Percentiles rank a stretch among this genome's conserved stretches.
phyloP scores from a whole-genome alignment of 441 rosid species.

The Brassica hybrid region DNA sequence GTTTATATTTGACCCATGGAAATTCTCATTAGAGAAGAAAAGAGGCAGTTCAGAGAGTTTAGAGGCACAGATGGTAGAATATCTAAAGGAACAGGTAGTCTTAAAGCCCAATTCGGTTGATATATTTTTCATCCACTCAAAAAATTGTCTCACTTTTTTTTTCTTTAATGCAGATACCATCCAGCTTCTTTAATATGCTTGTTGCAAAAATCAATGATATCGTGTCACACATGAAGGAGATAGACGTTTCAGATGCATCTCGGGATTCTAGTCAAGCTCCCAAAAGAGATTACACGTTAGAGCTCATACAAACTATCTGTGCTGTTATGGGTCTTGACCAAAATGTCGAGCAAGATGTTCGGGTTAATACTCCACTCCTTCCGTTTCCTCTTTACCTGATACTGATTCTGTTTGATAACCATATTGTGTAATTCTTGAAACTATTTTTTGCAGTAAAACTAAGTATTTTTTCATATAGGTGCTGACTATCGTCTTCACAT shows the following conservation, averaged over 20 bases:
- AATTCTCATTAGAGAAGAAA: slow-evolving; percentile 64
- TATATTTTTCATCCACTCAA: slow-evolving; percentile 18
- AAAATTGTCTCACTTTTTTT: slow-evolving; percentile 20
- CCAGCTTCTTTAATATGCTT: slow-evolving; percentile 76
- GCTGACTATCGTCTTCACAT: slow-evolving; percentile 13
- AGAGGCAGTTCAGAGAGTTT: slow-evolving; percentile 64
- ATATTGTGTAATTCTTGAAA: slow-evolving; percentile 19
- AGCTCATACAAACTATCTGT: slow-evolving; percentile 79
- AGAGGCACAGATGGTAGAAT: slow-evolving; percentile 67
- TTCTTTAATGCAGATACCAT: slow-evolving; percentile 60
- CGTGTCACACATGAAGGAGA: slow-evolving; percentile 59
- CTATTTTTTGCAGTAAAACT: slow-evolving; percentile 7
- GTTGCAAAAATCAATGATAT: slow-evolving; percentile 73
- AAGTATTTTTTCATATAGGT: background rate
- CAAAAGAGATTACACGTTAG: slow-evolving; percentile 71
- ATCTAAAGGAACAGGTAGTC: slow-evolving; percentile 76
- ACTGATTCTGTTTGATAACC: slow-evolving; percentile 17
- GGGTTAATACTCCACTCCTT: slow-evolving; percentile 51
- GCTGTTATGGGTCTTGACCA: slow-evolving; percentile 90
- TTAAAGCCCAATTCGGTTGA: slow-evolving; percentile 8
- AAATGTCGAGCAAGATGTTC: slow-evolving; percentile 83
- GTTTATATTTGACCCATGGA: slow-evolving; percentile 92
- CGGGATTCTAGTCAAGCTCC: slow-evolving; percentile 44
- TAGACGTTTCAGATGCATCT: slow-evolving; percentile 51
- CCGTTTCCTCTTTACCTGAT: slow-evolving; percentile 11